Evolutionary conservation across 805 yeast species (phyloP), one percentile per base, ranked within the genome.

Genomic region (Debaryomyces hansenii): DNA sequence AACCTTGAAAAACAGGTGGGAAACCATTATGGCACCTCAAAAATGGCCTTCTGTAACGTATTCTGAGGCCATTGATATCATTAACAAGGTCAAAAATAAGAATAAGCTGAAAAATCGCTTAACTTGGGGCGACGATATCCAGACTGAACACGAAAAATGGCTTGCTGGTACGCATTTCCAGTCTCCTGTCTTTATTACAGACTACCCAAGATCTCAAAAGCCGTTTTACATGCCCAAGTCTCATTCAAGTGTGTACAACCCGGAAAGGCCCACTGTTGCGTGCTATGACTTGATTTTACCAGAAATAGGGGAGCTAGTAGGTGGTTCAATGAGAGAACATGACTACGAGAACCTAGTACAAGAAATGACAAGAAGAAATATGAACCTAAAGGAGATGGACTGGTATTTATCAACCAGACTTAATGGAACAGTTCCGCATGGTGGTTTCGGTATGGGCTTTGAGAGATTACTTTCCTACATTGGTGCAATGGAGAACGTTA

Each of bases 391-490:
- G 2, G 78, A 80, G 15, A 63, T 94, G 63, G 74, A 79, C 27
- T 94, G 99, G 99, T 94, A 91, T 60, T 54, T 85, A 21, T 78
- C 84, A 1, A 72, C 87, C 7, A 74, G 99, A 49, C 71, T 71
- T 50, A 83, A 86, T 55, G 98, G 97, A 0, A 71, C 87, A 2
- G 84, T 84, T 18, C 96, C 97, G 0, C 98, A 92, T 62, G 99
- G 99, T 40, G 99, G 99, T 0, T 94, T 86, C 66, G 99, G 99
- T 0, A 72, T 94, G 74, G 99, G 99, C 0, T 82, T 91, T 54
- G 99, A 94, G 63, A 72, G 99, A 49, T 67, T 94, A 27, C 63
- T 94, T 12, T 82, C 86, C 45, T 91, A 84, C 54, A 67, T 90
- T 45, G 75, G 83, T 6, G 90, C 84, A 3, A 73, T 85, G 15